These are phyloP conservation scores for Roridomyces roridus DNA, from an alignment of 768 basidiomycete genomes.

Conservation along the genomic window DNA sequence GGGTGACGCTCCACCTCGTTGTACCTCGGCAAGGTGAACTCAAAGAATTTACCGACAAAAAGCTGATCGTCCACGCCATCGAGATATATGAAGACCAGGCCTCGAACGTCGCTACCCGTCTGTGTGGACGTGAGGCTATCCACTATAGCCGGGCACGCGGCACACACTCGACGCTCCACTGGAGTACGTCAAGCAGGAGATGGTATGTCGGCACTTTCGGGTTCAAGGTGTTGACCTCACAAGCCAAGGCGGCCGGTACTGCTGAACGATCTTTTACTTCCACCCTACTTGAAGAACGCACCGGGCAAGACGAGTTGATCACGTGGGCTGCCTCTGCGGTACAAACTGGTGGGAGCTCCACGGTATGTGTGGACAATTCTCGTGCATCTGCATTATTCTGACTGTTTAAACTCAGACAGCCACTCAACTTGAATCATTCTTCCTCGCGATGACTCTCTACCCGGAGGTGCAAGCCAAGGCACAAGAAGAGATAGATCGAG, in stretches of 20 bases:
- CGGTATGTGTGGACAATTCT: constrained; percentile 16
- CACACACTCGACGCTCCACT: background rate
- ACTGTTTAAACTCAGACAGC: constrained; percentile 24
- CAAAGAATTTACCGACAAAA: no score
- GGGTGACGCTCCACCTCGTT: no score
- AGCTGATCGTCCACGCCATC: no score
- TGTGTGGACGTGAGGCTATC: no score
- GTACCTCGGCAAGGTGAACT: no score
- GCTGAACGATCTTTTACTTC: constrained; percentile 30
- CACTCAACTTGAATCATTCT: constrained; percentile 31
- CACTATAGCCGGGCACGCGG: no score
- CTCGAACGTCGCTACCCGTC: no score
- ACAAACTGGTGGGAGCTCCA: constrained; percentile 40
- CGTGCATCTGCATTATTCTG: no score
- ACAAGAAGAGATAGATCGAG: constrained; percentile 34
- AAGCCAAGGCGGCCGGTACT: constrained; percentile 29
- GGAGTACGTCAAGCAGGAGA: constrained; percentile 4
- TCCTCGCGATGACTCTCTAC: constrained; percentile 35
- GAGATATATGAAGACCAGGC: no score
- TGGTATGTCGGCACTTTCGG: background rate
- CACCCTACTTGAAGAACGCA: constrained; percentile 18
- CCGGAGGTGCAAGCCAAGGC: constrained; percentile 30
- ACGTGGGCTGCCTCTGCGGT: constrained; percentile 39
- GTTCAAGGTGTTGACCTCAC: background rate
- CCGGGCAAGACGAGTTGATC: constrained; percentile 28